phyloP scores from a whole-genome alignment of 768 basidiomycete species.

The Kwoniella dejecticola region DNA sequence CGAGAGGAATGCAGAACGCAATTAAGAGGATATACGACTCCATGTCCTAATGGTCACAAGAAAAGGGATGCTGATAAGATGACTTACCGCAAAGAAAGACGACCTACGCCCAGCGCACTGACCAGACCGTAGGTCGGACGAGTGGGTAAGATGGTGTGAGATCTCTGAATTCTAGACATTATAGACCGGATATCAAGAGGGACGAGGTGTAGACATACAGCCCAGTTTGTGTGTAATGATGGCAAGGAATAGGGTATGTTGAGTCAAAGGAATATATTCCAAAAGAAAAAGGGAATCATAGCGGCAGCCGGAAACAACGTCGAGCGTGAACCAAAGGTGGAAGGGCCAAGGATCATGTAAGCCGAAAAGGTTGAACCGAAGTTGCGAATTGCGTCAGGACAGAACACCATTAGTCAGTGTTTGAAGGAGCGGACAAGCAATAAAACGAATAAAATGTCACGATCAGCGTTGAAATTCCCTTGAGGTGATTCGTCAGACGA shows the following conservation, averaged over 20 bases:
- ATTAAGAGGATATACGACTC: too few species aligned
- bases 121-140: neutral
- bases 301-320: neutral
- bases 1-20: neutral
- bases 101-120: too few species aligned
- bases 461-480: neutral
- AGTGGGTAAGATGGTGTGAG: neutral
- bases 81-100: too few species aligned
- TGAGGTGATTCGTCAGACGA: neutral
- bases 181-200: neutral
- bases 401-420: too few species aligned
- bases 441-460: conserved; percentile 3
- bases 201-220: neutral
- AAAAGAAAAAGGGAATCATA: neutral
- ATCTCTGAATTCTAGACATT: neutral
- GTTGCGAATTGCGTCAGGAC: too few species aligned
- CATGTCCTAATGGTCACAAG: too few species aligned
- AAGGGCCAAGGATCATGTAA: too few species aligned
- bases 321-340: neutral
- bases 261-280: neutral
- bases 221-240: neutral
- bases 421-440: too few species aligned
- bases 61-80: too few species aligned
- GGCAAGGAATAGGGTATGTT: neutral
- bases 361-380: too few species aligned